phyloP scores from a whole-genome alignment of 352 stramenopile species.

The Phytophthora multivora region DNA sequence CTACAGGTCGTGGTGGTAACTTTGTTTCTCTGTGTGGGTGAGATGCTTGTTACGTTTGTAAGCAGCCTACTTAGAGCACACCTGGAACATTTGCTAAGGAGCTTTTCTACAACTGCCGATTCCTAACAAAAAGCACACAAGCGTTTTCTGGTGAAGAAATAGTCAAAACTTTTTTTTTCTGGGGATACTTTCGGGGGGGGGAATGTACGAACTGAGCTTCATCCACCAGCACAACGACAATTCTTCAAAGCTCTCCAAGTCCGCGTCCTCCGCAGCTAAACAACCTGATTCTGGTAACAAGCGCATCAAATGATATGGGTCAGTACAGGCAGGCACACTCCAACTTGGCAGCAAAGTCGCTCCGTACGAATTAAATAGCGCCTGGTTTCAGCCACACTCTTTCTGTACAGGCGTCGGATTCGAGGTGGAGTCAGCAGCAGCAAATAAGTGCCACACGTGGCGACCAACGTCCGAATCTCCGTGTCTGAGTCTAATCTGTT shows the following conservation, averaged over 20 bases:
- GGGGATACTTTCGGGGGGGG: background rate
- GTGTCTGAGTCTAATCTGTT: background rate
- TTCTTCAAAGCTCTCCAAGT: background rate
- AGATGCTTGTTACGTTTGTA: no score
- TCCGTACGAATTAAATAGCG: background rate
- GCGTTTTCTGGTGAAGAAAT: no score
- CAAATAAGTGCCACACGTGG: background rate
- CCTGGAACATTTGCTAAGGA: no score
- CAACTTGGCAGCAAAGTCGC: background rate
- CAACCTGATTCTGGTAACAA: background rate
- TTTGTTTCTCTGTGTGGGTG: background rate
- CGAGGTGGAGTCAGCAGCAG: background rate
- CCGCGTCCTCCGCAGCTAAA: background rate
- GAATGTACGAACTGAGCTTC: background rate
- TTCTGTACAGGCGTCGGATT: background rate
- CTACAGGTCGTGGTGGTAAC: slow-evolving; percentile 16
- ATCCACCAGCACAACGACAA: background rate
- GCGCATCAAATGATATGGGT: background rate
- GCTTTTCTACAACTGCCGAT: no score
- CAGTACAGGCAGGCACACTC: background rate
- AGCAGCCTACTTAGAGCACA: no score
- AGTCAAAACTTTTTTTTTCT: slow-evolving; percentile 44
- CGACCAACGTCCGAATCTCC: background rate
- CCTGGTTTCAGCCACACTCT: background rate
- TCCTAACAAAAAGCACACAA: no score